Evolutionary conservation across 352 stramenopile species (phyloP).

Genomic region (Phytophthora pluvialis): DNA sequence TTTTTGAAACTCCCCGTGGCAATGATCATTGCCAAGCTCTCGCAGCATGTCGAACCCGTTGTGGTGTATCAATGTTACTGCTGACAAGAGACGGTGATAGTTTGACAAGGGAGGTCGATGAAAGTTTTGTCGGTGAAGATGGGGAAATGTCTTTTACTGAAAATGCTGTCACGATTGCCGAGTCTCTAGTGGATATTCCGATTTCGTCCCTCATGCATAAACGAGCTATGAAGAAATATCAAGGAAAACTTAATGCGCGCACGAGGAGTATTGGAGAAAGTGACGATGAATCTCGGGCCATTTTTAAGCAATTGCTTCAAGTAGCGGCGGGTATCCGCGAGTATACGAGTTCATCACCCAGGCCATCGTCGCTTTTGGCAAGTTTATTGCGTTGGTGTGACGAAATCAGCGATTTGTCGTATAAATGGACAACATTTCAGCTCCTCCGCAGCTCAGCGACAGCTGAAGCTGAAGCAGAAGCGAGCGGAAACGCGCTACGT

Average conservation of each 20-base stretch:
- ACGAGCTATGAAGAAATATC: slow-evolving; percentile 7
- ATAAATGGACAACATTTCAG: slow-evolving; percentile 79
- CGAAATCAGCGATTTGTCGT: slow-evolving; percentile 45
- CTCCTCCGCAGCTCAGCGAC: slow-evolving; percentile 43
- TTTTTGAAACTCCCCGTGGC: not conserved
- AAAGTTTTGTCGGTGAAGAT: slow-evolving; percentile 11
- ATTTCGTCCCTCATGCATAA: slow-evolving; percentile 16
- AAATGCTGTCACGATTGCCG: slow-evolving; percentile 16
- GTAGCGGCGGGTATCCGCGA: slow-evolving; percentile 20
- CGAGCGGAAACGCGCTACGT: slow-evolving; percentile 5
- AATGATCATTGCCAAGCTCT: slow-evolving; percentile 5
- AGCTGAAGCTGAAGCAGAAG: slow-evolving; percentile 7
- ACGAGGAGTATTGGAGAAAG: slow-evolving; percentile 28
- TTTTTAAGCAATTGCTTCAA: slow-evolving; percentile 24
- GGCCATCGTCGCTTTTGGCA: not conserved
- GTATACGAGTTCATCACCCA: slow-evolving; percentile 26
- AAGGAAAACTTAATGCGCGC: slow-evolving; percentile 19
- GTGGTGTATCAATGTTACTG: slow-evolving; percentile 14
- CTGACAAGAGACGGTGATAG: slow-evolving; percentile 3
- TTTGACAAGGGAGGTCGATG: slow-evolving; percentile 1
- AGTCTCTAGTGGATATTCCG: slow-evolving; percentile 14
- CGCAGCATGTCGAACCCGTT: slow-evolving; percentile 12
- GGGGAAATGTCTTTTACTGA: not conserved
- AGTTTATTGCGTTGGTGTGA: slow-evolving; percentile 36
- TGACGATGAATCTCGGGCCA: slow-evolving; percentile 27